Conservation (phyloP, 164 flowering plant genomes). For the Umbellularia californica region DNA sequence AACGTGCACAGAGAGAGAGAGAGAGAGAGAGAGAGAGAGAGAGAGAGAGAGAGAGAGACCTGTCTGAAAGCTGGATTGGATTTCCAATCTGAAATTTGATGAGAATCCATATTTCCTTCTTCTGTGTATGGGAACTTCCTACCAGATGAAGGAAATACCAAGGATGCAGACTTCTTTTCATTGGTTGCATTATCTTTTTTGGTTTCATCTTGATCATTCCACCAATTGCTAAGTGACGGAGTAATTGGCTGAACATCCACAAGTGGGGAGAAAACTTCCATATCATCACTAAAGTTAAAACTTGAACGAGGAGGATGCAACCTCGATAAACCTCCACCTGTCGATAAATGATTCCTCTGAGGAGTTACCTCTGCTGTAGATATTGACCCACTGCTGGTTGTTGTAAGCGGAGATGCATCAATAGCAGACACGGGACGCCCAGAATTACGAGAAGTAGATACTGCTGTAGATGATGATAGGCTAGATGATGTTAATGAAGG, state of each 20-base stretch:
- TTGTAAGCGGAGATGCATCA: conserved; percentile 41
- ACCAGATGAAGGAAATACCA: conserved; percentile 52
- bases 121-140: conserved; percentile 53
- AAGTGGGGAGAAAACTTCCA: conserved; percentile 98
- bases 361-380: conserved; percentile 75
- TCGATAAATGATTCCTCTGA: conserved; percentile 45
- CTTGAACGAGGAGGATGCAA: conserved; percentile 62
- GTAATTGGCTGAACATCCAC: conserved; percentile 93
- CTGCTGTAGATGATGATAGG: conserved; percentile 35
- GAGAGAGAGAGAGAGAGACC: conserved; percentile 33
- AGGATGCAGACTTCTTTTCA: conserved; percentile 53
- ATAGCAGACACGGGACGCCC: conserved; percentile 34
- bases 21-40: not conserved
- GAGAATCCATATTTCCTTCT: conserved; percentile 45
- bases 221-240: conserved; percentile 68
- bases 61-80: conserved; percentile 53
- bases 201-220: conserved; percentile 50
- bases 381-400: conserved; percentile 33
- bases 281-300: conserved; percentile 81
- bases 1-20: not conserved
- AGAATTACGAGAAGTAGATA: conserved; percentile 44
- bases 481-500: conserved; percentile 66
- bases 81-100: conserved; percentile 79
- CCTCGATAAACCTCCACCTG: conserved; percentile 60
- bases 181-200: conserved; percentile 48